These are phyloP conservation scores for Agaricus sinodeliciosus DNA, from an alignment of 768 basidiomycete genomes.

Conservation along the genomic window DNA sequence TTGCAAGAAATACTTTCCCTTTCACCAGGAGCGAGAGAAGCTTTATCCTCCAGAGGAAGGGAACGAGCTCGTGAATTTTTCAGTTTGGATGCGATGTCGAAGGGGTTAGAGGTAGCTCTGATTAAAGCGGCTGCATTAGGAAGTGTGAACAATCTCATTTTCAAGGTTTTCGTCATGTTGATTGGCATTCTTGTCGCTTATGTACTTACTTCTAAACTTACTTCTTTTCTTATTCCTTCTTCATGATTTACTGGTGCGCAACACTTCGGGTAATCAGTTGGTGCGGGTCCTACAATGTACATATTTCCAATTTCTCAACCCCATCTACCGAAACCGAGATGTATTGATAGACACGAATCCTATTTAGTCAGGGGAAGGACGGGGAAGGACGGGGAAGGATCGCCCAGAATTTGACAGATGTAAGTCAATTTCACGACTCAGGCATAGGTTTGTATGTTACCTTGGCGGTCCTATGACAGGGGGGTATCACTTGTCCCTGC, in stretches of 20 bases:
- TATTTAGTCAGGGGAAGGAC: too few relatives aligned
- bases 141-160: conserved; percentile 17
- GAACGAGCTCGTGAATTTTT: conserved; percentile 60
- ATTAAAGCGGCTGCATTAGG: conserved; percentile 53
- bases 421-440: too few relatives aligned
- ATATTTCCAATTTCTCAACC: too few relatives aligned
- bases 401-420: too few relatives aligned
- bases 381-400: too few relatives aligned
- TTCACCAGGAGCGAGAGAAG: conserved; percentile 30
- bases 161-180: conserved; percentile 20
- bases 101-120: conserved; percentile 49
- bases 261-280: too few relatives aligned
- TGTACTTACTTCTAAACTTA: conserved; percentile 6
- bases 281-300: too few relatives aligned
- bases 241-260: neutral
- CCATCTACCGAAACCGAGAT: too few relatives aligned
- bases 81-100: conserved; percentile 71
- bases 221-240: neutral
- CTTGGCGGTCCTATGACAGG: too few relatives aligned
- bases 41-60: conserved; percentile 49
- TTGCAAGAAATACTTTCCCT: conserved; percentile 53
- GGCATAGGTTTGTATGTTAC: too few relatives aligned
- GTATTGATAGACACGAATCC: too few relatives aligned
- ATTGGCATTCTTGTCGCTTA: conserved; percentile 27
- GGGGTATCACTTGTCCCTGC: too few relatives aligned